A percentile compares a stretch with the other conserved stretches of the same genome.
Conservation (phyloP, 768 basidiomycete genomes). For the Leccinum rimulosum region DNA sequence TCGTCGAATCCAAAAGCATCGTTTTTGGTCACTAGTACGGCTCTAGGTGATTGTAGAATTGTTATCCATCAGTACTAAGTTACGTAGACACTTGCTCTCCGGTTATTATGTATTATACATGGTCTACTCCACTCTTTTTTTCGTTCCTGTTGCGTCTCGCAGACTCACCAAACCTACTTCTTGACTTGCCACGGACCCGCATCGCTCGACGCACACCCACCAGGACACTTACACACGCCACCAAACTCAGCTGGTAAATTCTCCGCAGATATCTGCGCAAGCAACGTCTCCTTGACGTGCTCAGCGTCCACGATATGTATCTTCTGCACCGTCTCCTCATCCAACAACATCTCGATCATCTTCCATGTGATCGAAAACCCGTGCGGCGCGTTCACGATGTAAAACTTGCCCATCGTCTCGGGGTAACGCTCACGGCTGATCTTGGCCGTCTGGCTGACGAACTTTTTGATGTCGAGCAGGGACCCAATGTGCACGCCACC, state of each 20-base stretch:
- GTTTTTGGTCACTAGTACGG: too few relatives aligned
- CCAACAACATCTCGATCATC: slow-evolving; percentile 89
- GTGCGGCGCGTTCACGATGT: slow-evolving; percentile 97
- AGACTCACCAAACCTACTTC: too few relatives aligned
- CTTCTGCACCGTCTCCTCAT: slow-evolving; percentile 92
- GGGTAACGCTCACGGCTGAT: slow-evolving; percentile 93
- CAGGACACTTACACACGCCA: slow-evolving; percentile 71
- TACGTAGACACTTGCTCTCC: too few relatives aligned
- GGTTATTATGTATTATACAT: too few relatives aligned
- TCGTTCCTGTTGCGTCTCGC: too few relatives aligned
- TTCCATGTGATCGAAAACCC: slow-evolving; percentile 86
- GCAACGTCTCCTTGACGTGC: slow-evolving; percentile 65
- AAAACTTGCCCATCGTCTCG: slow-evolving; percentile 97
- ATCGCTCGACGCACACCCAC: slow-evolving; percentile 85
- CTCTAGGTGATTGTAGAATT: too few relatives aligned
- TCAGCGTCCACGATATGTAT: slow-evolving; percentile 76
- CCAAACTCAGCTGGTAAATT: slow-evolving; percentile 87
- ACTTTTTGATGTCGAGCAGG: slow-evolving; percentile 92
- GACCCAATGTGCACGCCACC: slow-evolving; percentile 62
- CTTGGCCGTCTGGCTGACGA: slow-evolving; percentile 68
- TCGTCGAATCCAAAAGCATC: too few relatives aligned
- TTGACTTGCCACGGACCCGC: slow-evolving; percentile 74
- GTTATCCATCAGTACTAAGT: too few relatives aligned
- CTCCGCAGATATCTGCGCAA: slow-evolving; percentile 79
- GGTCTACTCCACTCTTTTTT: too few relatives aligned